Percentiles rank a stretch among this genome's conserved stretches.
These are phyloP conservation scores for Metarhizium robertsii DNA, from an alignment of 2,329 filamentous ascomycete species.

Conservation along the genomic window DNA sequence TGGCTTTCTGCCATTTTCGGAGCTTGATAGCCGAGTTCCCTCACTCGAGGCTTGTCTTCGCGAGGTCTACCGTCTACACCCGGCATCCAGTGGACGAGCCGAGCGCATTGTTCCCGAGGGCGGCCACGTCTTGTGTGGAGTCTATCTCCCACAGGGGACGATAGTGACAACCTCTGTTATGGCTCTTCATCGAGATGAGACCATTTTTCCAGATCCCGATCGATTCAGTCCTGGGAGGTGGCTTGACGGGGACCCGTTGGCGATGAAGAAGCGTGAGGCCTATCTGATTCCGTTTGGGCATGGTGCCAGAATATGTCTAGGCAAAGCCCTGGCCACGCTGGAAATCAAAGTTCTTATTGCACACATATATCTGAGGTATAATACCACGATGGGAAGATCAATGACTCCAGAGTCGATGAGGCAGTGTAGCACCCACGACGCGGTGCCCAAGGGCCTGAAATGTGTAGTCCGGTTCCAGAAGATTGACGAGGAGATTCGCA, in stretches of 20 bases:
- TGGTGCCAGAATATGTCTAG: constrained; percentile 5
- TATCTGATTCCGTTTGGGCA: constrained; percentile 7
- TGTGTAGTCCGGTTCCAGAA: constrained; percentile 2
- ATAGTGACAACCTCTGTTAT: constrained; percentile 3
- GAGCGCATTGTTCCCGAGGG: constrained; percentile 7
- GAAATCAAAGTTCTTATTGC: constrained; percentile 6
- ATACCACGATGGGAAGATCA: not conserved
- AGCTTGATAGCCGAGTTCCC: constrained; percentile 1
- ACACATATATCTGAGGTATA: not conserved
- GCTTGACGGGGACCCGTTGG: not conserved
- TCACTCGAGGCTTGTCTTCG: constrained; percentile 5
- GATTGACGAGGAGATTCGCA: no score
- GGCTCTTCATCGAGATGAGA: constrained; percentile 4
- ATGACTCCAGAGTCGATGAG: constrained; percentile 1
- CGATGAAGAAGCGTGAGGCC: not conserved
- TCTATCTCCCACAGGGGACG: constrained; percentile 1
- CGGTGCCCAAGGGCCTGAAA: not conserved
- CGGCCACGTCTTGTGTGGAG: not conserved
- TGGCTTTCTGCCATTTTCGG: constrained; percentile 2
- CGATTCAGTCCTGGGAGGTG: constrained; percentile 2
- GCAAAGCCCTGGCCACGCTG: constrained; percentile 6
- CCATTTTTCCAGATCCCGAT: constrained; percentile 4
- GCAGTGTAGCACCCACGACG: constrained; percentile 8
- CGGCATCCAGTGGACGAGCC: constrained; percentile 6
- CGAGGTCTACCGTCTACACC: constrained; percentile 7